A percentile compares a stretch with the other conserved stretches of the same genome.
phyloP scores from a whole-genome alignment of 2,329 filamentous ascomycete genomes.

The Aspergillus alliaceus region DNA sequence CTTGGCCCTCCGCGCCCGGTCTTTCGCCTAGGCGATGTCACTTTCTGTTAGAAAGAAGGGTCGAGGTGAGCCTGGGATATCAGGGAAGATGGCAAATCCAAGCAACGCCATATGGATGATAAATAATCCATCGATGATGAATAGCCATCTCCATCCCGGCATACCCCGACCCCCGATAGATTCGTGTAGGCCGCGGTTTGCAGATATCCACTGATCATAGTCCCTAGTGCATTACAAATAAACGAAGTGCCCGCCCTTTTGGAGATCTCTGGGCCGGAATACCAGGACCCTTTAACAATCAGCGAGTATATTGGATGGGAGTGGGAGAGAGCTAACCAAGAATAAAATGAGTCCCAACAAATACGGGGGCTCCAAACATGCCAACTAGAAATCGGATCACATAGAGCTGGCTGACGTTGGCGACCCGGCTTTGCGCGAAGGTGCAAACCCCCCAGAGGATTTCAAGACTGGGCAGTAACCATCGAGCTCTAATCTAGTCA shows the following conservation, averaged over 20 bases:
- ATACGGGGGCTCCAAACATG: slow-evolving; percentile 34
- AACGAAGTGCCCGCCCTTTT: slow-evolving; percentile 59
- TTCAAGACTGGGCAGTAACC: slow-evolving; percentile 32
- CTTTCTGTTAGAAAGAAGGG: slow-evolving; percentile 39
- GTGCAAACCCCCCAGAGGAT: slow-evolving; percentile 37
- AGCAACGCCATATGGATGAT: slow-evolving; percentile 57
- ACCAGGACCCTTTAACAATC: no score
- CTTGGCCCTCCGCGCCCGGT: slow-evolving; percentile 24
- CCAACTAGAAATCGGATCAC: slow-evolving; percentile 36
- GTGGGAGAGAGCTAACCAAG: no score
- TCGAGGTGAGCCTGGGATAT: slow-evolving; percentile 42
- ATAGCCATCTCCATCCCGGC: slow-evolving; percentile 57
- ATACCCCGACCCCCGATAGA: slow-evolving; percentile 52
- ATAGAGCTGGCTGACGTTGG: slow-evolving; percentile 34
- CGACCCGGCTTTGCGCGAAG: slow-evolving; percentile 33
- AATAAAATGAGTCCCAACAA: no score
- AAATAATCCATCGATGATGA: slow-evolving; percentile 59
- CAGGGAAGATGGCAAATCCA: slow-evolving; percentile 53
- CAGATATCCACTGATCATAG: slow-evolving; percentile 60
- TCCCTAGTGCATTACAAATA: slow-evolving; percentile 52
- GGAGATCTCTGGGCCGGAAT: slow-evolving; percentile 47
- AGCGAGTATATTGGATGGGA: no score
- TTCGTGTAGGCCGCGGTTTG: slow-evolving; percentile 56
- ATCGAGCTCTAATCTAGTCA: no score
- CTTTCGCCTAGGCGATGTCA: slow-evolving; percentile 40